phyloP scores from a whole-genome alignment of 225 moss, liverwort and hornwort species.

The Antitrichia curtipendula region DNA sequence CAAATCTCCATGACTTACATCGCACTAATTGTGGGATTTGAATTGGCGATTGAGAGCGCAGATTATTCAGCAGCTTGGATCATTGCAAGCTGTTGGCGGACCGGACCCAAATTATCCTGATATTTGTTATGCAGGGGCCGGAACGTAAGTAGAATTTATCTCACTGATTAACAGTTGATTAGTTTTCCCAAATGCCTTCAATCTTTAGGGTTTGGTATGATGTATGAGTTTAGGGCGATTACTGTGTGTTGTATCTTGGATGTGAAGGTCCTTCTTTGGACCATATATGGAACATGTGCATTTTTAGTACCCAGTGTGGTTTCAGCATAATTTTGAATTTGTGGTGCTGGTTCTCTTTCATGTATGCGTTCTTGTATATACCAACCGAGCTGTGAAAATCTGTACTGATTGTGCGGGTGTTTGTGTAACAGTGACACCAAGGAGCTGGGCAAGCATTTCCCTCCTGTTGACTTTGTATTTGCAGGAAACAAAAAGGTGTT shows the following conservation, averaged over 20 bases:
- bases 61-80: constrained; percentile 61
- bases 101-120: constrained; percentile 79
- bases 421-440: constrained; percentile 36
- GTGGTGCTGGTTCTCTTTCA: neutral
- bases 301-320: neutral
- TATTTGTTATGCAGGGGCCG: constrained; percentile 86
- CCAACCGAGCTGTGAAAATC: neutral
- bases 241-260: neutral
- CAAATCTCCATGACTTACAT: neutral
- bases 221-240: neutral
- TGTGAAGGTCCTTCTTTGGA: neutral
- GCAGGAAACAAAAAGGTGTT: constrained; percentile 46
- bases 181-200: neutral
- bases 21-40: neutral
- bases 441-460: constrained; percentile 66
- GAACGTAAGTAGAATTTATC: constrained; percentile 36
- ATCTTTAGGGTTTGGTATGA: neutral
- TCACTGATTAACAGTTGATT: neutral
- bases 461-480: constrained; percentile 71
- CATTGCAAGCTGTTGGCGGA: constrained; percentile 61
- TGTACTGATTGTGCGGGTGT: constrained; percentile 1
- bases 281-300: neutral
- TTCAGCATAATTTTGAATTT: neutral
- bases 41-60: constrained; percentile 12
- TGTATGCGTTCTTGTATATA: neutral